Conservation (phyloP, 768 basidiomycete species). For the Tricholoma saponaceum region DNA sequence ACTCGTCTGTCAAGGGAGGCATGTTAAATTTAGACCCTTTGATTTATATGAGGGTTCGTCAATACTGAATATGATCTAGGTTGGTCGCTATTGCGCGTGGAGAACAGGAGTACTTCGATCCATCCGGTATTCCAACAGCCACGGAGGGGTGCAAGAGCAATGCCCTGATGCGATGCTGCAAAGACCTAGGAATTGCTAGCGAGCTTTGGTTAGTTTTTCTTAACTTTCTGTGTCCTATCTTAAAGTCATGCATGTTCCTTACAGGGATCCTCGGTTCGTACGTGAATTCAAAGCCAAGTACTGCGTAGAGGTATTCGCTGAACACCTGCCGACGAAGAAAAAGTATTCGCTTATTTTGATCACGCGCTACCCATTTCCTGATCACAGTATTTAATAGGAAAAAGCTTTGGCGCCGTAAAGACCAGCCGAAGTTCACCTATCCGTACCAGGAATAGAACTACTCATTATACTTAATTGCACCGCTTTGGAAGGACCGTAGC, state of each 20-base stretch:
- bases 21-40: constrained; percentile 19
- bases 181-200: constrained; percentile 93
- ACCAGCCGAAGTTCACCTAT: constrained; percentile 81
- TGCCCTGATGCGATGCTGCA: constrained; percentile 96
- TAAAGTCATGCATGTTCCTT: background rate
- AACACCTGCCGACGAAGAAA: constrained; percentile 81
- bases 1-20: constrained; percentile 90
- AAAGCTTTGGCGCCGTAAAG: constrained; percentile 88
- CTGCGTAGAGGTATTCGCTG: constrained; percentile 82
- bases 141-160: constrained; percentile 96
- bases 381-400: constrained; percentile 46
- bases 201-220: constrained; percentile 77
- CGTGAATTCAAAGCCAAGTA: constrained; percentile 85
- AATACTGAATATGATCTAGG: constrained; percentile 32
- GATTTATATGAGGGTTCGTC: background rate
- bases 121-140: constrained; percentile 85
- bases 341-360: constrained; percentile 57
- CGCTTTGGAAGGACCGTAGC: background rate
- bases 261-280: constrained; percentile 94
- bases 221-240: background rate
- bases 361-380: background rate
- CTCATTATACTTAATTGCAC: background rate
- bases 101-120: constrained; percentile 96
- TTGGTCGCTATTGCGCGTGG: constrained; percentile 89
- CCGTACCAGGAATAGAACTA: constrained; percentile 71